phyloP scores from a whole-genome alignment of 305 asterid genomes.

The Coffea humblotiana region DNA sequence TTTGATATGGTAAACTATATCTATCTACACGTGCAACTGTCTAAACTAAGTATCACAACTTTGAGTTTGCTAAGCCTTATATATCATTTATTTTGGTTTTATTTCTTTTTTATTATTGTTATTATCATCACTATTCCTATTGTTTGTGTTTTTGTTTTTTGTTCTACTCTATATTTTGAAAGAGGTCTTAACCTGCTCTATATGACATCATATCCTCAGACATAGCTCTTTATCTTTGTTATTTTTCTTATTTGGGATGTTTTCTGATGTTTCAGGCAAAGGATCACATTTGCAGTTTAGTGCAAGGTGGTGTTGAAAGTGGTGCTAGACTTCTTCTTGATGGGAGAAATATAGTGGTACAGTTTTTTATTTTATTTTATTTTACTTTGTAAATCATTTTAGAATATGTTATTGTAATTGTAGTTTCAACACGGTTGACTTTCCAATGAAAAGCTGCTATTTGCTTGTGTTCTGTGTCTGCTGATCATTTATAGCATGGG shows the following conservation, averaged over 20 bases:
- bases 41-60: not conserved
- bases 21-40: not conserved
- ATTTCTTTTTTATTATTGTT: not conserved
- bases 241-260: constrained; percentile 9
- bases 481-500: not conserved
- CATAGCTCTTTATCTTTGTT: constrained; percentile 7
- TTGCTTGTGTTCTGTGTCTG: constrained; percentile 3
- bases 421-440: not conserved
- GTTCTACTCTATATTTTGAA: not conserved
- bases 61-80: not conserved
- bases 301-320: constrained; percentile 37
- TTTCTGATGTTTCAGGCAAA: constrained; percentile 35
- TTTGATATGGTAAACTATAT: not conserved
- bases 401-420: not conserved
- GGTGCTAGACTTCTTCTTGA: constrained; percentile 52
- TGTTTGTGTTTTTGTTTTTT: not conserved
- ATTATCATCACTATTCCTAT: too few relatives aligned
- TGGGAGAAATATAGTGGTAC: constrained; percentile 47
- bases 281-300: constrained; percentile 40
- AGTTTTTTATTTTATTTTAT: constrained; percentile 6
- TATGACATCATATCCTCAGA: not conserved
- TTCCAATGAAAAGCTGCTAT: not conserved
- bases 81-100: not conserved
- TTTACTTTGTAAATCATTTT: not conserved
- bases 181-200: not conserved